A percentile compares a stretch with the other conserved stretches of the same genome.
phyloP scores from a whole-genome alignment of 2,329 filamentous ascomycete genomes.

The Biscogniauxia sp. region DNA sequence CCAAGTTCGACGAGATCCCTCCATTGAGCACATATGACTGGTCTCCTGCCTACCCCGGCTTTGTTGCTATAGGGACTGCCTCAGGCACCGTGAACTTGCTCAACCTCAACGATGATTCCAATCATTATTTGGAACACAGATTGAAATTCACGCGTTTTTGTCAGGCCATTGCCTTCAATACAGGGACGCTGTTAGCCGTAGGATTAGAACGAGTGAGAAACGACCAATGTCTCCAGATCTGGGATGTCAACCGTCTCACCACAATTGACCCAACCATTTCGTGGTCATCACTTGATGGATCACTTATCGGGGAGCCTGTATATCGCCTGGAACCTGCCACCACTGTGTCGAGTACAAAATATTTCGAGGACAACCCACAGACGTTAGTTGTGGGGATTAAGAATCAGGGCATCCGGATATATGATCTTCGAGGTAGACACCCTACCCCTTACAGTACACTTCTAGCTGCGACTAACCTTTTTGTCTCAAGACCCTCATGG shows the following conservation, averaged over 20 bases:
- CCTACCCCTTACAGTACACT: background rate
- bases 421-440: constrained; percentile 69
- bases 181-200: constrained; percentile 68
- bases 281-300: constrained; percentile 50
- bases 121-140: constrained; percentile 62
- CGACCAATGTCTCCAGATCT: constrained; percentile 79
- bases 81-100: constrained; percentile 74
- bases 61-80: constrained; percentile 73
- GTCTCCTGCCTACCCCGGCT: constrained; percentile 59
- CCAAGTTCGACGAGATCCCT: constrained; percentile 62
- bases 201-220: constrained; percentile 78
- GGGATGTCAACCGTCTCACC: constrained; percentile 67
- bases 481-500: constrained; percentile 44
- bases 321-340: constrained; percentile 63
- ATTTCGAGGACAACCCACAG: constrained; percentile 74
- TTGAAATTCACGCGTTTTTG: constrained; percentile 75
- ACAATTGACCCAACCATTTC: constrained; percentile 44
- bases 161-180: constrained; percentile 79
- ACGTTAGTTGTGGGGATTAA: constrained; percentile 75
- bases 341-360: constrained; percentile 78
- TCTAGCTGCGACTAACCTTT: constrained; percentile 16
- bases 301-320: constrained; percentile 55
- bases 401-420: constrained; percentile 70
- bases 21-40: constrained; percentile 65
- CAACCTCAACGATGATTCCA: constrained; percentile 68